Conservation (phyloP, 345 rosid species). For the Turnera subulata region DNA sequence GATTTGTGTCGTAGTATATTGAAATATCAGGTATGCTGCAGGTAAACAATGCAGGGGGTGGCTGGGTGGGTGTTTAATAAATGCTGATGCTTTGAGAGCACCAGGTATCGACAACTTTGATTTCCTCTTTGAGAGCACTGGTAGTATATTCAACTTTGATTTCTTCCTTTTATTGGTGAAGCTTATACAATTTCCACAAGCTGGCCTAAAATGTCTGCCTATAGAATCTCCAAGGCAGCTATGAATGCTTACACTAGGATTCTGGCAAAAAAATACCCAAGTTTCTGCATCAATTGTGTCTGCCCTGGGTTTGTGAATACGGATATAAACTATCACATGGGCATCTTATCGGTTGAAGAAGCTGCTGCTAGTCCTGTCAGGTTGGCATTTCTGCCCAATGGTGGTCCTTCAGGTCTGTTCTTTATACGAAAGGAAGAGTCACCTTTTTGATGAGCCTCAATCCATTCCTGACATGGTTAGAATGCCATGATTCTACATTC, state of each 20-base stretch:
- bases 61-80: constrained; percentile 26
- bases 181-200: constrained; percentile 28
- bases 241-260: too few species aligned
- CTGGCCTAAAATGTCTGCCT: too few species aligned
- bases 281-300: too few species aligned
- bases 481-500: too few species aligned
- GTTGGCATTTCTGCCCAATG: constrained; percentile 14
- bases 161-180: too few species aligned
- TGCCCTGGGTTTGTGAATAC: too few species aligned
- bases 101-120: background rate
- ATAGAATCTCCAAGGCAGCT: too few species aligned
- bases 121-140: too few species aligned
- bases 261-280: too few species aligned
- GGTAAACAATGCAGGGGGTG: constrained; percentile 57
- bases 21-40: constrained; percentile 7
- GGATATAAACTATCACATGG: constrained; percentile 15
- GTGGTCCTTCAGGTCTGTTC: constrained; percentile 19
- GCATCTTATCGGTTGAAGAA: constrained; percentile 4
- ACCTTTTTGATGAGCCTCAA: constrained; percentile 6
- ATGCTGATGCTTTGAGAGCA: constrained; percentile 23
- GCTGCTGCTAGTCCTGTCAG: constrained; percentile 16
- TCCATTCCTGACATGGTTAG: too few species aligned
- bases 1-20: constrained; percentile 23
- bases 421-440: constrained; percentile 2
- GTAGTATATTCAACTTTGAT: too few species aligned